Evolutionary conservation across 331 rosid genomes (phyloP).

Genomic region (Pyrus hybrid): DNA sequence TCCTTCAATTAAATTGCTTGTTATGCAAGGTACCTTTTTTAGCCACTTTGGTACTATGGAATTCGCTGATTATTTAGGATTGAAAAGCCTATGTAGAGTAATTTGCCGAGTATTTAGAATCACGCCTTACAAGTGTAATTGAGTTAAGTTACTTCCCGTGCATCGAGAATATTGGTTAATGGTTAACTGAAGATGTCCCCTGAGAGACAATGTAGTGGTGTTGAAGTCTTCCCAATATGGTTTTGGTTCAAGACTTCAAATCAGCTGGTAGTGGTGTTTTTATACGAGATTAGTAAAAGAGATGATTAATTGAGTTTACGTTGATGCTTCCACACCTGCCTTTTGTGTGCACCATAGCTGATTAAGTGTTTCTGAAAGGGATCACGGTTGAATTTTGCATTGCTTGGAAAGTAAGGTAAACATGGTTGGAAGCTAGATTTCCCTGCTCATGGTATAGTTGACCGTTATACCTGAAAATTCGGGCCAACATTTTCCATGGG

Average conservation of each 20-base stretch:
- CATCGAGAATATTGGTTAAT: too few species aligned
- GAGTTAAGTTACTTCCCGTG: not conserved
- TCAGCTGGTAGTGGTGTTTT: not conserved
- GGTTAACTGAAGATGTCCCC: too few species aligned
- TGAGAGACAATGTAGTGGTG: not conserved
- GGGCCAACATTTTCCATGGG: not conserved
- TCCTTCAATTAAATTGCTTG: not conserved
- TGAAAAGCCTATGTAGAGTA: not conserved
- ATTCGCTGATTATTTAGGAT: not conserved
- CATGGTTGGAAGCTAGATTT: not conserved
- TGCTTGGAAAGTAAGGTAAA: not conserved
- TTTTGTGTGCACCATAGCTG: not conserved
- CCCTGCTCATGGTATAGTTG: not conserved
- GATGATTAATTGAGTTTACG: not conserved
- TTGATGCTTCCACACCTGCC: not conserved
- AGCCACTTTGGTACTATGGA: not conserved
- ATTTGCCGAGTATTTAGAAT: not conserved
- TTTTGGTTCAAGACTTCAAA: not conserved
- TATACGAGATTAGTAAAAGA: not conserved
- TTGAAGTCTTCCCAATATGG: not conserved
- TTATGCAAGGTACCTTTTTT: not conserved
- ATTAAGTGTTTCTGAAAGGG: not conserved
- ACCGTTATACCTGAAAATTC: not conserved
- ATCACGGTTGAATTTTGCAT: not conserved
- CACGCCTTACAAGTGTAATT: not conserved